A percentile compares a stretch with the other conserved stretches of the same genome.
These are phyloP conservation scores for Pyrenochaeta sp. DNA, from an alignment of 2,329 filamentous ascomycete genomes.

Conservation along the genomic window DNA sequence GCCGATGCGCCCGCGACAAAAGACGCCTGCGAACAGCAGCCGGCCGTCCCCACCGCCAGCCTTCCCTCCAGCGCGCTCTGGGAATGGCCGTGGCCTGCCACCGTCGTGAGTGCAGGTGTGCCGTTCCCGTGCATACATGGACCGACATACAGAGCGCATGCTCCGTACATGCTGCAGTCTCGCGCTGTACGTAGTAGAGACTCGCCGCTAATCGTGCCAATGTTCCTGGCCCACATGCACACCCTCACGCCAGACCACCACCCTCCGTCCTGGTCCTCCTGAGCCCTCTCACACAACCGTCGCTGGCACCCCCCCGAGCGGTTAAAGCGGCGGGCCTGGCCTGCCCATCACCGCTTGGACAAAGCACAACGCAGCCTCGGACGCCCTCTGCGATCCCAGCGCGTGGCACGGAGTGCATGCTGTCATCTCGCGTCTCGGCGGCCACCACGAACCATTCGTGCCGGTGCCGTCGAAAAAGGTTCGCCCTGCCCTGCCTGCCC, in stretches of 20 bases:
- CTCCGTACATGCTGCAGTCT: too few relatives aligned
- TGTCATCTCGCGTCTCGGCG: constrained; percentile 8
- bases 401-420: constrained; percentile 20
- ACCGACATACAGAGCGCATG: too few relatives aligned
- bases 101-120: too few relatives aligned
- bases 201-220: too few relatives aligned
- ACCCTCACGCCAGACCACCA: not conserved
- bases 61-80: constrained; percentile 1
- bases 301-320: constrained; percentile 8
- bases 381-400: constrained; percentile 25
- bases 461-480: not conserved
- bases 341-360: constrained; percentile 10
- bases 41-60: constrained; percentile 3
- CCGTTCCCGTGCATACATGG: too few relatives aligned
- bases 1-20: constrained; percentile 22
- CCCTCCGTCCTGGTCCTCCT: not conserved
- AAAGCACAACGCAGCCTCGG: constrained; percentile 13
- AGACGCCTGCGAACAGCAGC: constrained; percentile 13
- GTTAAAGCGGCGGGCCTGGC: constrained; percentile 24
- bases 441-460: constrained; percentile 15
- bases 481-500: not conserved
- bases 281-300: too few relatives aligned
- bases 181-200: too few relatives aligned
- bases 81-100: constrained; percentile 1
- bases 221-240: not conserved